These are phyloP conservation scores for Cylindrodendrum hubeiense DNA, from an alignment of 2,329 filamentous ascomycete species.

Conservation along the genomic window DNA sequence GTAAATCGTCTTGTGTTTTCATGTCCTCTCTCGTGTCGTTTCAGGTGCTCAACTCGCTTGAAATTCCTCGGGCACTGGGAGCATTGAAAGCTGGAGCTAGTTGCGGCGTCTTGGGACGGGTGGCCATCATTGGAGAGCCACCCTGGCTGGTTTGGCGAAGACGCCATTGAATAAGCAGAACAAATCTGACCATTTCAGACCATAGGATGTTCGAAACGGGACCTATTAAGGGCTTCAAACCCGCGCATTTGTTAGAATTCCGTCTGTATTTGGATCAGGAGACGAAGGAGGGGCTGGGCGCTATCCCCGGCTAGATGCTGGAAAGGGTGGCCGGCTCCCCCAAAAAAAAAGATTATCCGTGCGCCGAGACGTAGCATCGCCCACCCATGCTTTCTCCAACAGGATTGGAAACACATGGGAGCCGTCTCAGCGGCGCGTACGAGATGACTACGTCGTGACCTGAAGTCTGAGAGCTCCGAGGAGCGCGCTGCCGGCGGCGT, in stretches of 20 bases:
- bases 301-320: neutral
- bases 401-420: neutral
- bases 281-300: constrained; percentile 4
- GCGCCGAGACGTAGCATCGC: neutral
- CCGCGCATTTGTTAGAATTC: neutral
- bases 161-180: neutral
- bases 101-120: neutral
- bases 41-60: constrained; percentile 24
- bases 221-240: neutral
- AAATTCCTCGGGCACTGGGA: constrained; percentile 10
- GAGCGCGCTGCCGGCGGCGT: neutral
- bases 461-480: neutral
- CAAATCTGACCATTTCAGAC: neutral
- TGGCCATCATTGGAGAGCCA: neutral
- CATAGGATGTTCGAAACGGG: neutral
- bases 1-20: constrained; percentile 7
- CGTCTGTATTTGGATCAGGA: neutral
- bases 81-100: neutral
- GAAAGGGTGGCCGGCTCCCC: neutral
- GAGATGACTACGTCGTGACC: neutral
- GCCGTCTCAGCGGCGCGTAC: neutral
- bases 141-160: neutral
- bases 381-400: neutral
- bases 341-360: neutral
- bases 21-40: constrained; percentile 20